Percentiles rank a stretch among this genome's conserved stretches.
Evolutionary conservation across 176 grass and related monocot species (phyloP).

Genomic region (Aegilops sharonensis): DNA sequence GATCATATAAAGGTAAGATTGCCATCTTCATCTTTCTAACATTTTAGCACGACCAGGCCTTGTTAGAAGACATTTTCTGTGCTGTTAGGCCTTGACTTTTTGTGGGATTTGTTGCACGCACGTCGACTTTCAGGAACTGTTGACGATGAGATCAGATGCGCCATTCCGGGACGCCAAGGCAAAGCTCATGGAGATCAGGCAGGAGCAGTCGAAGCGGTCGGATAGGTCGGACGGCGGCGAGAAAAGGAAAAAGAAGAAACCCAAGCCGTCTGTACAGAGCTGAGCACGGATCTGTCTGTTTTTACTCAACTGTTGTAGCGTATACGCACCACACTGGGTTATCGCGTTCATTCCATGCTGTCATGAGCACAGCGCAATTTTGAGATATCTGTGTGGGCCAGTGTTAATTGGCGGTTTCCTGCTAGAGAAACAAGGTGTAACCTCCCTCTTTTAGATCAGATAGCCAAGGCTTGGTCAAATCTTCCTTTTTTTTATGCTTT

Average conservation of each 20-base stretch:
- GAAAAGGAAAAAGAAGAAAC: conserved; percentile 59
- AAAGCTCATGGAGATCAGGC: conserved; percentile 78
- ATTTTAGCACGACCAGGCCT: neutral
- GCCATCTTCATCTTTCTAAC: neutral
- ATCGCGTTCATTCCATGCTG: neutral
- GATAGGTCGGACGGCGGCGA: conserved; percentile 38
- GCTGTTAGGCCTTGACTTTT: neutral
- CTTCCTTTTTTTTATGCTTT: too few relatives aligned
- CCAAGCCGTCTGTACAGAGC: conserved; percentile 37
- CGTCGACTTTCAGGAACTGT: conserved; percentile 46
- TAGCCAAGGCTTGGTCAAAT: too few relatives aligned
- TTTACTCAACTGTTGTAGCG: neutral
- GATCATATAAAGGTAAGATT: conserved; percentile 75
- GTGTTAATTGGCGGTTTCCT: too few relatives aligned
- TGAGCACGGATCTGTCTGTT: conserved; percentile 4
- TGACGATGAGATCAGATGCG: conserved; percentile 80
- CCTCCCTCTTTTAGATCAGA: too few relatives aligned
- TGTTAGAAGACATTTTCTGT: neutral
- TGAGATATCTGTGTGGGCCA: neutral
- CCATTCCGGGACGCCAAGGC: conserved; percentile 86
- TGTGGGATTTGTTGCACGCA: neutral
- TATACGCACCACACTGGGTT: neutral
- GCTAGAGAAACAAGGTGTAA: too few relatives aligned
- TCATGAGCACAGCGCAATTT: conserved; percentile 5
- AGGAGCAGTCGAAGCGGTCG: conserved; percentile 49